phyloP scores from a whole-genome alignment of 2,329 filamentous ascomycete species.

The Beauveria scarabaeidicola region DNA sequence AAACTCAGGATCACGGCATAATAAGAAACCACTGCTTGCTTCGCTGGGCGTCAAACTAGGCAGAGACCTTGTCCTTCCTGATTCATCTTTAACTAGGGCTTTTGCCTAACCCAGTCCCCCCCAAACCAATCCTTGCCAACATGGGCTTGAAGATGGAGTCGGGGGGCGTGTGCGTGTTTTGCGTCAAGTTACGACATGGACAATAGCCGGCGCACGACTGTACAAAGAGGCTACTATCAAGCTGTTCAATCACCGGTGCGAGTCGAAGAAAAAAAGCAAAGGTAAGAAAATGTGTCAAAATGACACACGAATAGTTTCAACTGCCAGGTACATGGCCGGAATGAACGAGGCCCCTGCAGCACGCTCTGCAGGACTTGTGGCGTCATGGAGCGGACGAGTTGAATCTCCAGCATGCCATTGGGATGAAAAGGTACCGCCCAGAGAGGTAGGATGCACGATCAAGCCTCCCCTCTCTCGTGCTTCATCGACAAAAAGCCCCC shows the following conservation, averaged over 20 bases:
- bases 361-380: not conserved
- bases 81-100: not conserved
- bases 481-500: not conserved
- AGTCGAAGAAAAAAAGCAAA: not conserved
- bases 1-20: too few relatives aligned
- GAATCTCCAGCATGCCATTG: not conserved
- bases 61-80: not conserved
- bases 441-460: constrained; percentile 1
- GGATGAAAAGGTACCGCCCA: not conserved
- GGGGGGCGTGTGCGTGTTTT: not conserved
- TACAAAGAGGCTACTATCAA: not conserved
- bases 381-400: not conserved
- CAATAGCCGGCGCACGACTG: too few relatives aligned
- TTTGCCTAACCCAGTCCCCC: not conserved
- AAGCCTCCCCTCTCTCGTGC: not conserved
- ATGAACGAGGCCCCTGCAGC: not conserved
- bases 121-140: not conserved
- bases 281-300: not conserved
- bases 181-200: not conserved
- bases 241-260: not conserved
- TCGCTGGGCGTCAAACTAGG: not conserved
- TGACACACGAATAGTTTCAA: too few relatives aligned
- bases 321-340: not conserved
- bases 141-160: not conserved
- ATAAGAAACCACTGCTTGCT: not conserved